A percentile compares a stretch with the other conserved stretches of the same genome.
Conservation (phyloP, 2,329 filamentous ascomycete species). For the Talaromyces sp. region DNA sequence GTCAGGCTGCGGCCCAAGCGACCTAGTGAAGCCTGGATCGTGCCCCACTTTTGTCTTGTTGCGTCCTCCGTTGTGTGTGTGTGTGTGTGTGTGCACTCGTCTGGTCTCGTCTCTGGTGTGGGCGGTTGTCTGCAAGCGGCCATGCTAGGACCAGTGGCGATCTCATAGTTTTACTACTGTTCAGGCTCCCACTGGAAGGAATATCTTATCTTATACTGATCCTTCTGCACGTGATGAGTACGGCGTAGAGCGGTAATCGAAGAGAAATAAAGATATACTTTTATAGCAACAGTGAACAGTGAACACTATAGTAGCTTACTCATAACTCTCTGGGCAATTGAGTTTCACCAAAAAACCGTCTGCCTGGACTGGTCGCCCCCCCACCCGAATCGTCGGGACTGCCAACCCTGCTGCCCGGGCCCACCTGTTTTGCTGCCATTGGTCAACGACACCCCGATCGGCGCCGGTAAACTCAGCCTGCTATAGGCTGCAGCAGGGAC, state of each 20-base stretch:
- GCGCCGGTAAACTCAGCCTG: not conserved
- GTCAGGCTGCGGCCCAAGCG: not conserved
- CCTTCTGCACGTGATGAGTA: too few species aligned
- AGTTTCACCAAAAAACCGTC: constrained; percentile 1
- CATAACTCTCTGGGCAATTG: not conserved
- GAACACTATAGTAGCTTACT: too few species aligned
- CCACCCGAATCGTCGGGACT: not conserved
- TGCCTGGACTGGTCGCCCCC: not conserved
- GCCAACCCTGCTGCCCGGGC: not conserved
- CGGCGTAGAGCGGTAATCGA: too few species aligned
- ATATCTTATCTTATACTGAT: too few species aligned
- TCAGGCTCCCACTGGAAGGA: too few species aligned
- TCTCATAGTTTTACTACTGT: too few species aligned
- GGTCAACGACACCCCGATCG: not conserved
- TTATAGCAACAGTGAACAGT: too few species aligned
- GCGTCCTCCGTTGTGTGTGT: too few species aligned
- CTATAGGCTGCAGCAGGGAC: not conserved
- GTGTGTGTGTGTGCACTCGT: too few species aligned
- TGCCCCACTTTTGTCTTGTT: not conserved
- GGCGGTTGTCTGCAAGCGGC: not conserved
- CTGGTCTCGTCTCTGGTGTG: too few species aligned
- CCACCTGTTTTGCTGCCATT: not conserved
- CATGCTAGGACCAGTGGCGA: too few species aligned
- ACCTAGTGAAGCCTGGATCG: not conserved
- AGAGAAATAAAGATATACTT: too few species aligned